Evolutionary conservation across 805 yeast genomes (phyloP).

Genomic region (Saccharomycopsis amapae): DNA sequence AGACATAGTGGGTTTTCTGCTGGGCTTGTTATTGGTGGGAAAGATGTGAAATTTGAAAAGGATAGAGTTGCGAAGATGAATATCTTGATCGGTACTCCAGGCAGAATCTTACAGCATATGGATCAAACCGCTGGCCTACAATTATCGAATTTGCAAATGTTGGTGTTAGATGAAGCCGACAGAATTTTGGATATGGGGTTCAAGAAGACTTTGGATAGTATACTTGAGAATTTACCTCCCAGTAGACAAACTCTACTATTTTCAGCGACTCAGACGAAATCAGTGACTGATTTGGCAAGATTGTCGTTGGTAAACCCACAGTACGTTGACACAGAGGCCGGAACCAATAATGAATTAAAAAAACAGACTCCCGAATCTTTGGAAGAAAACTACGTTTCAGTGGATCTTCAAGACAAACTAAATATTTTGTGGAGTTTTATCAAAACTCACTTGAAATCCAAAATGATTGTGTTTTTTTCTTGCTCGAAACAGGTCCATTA

Average conservation of each 20-base stretch:
- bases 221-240: slow-evolving; percentile 68
- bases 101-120: slow-evolving; percentile 81
- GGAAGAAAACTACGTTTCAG: slow-evolving; percentile 73
- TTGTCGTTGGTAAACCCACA: slow-evolving; percentile 60
- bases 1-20: slow-evolving; percentile 70
- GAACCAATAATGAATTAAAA: slow-evolving; percentile 23
- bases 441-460: slow-evolving; percentile 71
- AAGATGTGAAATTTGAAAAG: slow-evolving; percentile 73
- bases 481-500: slow-evolving; percentile 89
- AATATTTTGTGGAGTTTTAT: slow-evolving; percentile 82
- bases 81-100: slow-evolving; percentile 87
- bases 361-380: slow-evolving; percentile 70
- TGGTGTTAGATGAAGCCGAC: slow-evolving; percentile 89
- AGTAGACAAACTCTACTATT: slow-evolving; percentile 77
- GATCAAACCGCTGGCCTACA: slow-evolving; percentile 83
- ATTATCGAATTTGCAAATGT: slow-evolving; percentile 62
- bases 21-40: slow-evolving; percentile 90
- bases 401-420: slow-evolving; percentile 71
- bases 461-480: slow-evolving; percentile 76
- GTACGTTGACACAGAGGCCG: slow-evolving; percentile 44
- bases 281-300: slow-evolving; percentile 76
- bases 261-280: slow-evolving; percentile 86
- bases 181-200: slow-evolving; percentile 92
- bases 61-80: slow-evolving; percentile 76
- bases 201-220: slow-evolving; percentile 73